A percentile compares a stretch with the other conserved stretches of the same genome.
These are phyloP conservation scores for Zasmidium cellare DNA, from an alignment of 2,329 filamentous ascomycete species.

Conservation along the genomic window DNA sequence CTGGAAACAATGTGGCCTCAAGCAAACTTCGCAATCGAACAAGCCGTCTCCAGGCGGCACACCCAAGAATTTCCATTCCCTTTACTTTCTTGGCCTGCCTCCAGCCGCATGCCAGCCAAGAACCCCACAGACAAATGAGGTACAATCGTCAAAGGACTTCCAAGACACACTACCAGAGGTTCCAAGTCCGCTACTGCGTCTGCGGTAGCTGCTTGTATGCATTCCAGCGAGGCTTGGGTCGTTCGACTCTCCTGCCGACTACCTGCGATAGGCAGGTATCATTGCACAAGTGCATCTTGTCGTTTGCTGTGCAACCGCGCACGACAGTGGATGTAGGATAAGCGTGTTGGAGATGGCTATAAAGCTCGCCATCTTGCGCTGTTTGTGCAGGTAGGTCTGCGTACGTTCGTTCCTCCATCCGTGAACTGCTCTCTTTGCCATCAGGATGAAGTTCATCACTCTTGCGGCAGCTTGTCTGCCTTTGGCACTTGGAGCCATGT, in stretches of 20 bases:
- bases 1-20: background rate
- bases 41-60: background rate
- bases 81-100: background rate
- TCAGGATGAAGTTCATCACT: conserved; percentile 23
- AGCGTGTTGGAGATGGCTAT: conserved; percentile 6
- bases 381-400: background rate
- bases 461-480: conserved; percentile 17
- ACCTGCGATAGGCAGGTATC: conserved; percentile 20
- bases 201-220: background rate
- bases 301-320: background rate
- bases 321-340: background rate
- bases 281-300: conserved; percentile 5
- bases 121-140: background rate
- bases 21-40: background rate
- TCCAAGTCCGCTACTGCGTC: background rate
- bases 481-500: conserved; percentile 20
- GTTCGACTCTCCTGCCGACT: background rate
- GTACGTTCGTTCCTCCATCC: background rate
- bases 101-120: background rate
- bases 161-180: background rate
- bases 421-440: background rate
- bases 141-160: background rate
- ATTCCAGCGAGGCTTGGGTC: conserved; percentile 11
- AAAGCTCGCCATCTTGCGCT: background rate
- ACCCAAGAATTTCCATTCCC: background rate